Evolutionary conservation across 2,329 filamentous ascomycete genomes (phyloP).

Genomic region (Colletotrichum euphorbiae): DNA sequence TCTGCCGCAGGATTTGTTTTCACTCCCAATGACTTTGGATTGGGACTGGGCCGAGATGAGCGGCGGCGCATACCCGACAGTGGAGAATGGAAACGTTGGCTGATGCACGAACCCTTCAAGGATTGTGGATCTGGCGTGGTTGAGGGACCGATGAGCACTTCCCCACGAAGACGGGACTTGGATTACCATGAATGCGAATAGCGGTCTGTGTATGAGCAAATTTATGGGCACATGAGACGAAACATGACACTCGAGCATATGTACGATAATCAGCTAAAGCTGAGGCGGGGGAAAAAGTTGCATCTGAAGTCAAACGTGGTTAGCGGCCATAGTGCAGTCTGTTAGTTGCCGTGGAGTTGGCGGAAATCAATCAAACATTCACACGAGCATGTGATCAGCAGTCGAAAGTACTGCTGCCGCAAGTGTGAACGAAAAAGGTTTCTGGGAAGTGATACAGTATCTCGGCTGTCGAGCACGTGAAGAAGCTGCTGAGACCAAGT

Average conservation of each 20-base stretch:
- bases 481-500: too few relatives aligned
- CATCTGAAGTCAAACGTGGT: constrained; percentile 3
- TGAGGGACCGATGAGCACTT: not conserved
- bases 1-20: constrained; percentile 92
- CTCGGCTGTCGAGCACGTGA: too few relatives aligned
- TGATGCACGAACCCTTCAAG: constrained; percentile 1
- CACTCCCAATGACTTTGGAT: constrained; percentile 95
- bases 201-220: constrained; percentile 23
- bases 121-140: not conserved
- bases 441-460: too few relatives aligned
- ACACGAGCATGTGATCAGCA: not conserved
- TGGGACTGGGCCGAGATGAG: constrained; percentile 83
- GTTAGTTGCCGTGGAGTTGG: constrained; percentile 20
- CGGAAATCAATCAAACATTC: not conserved
- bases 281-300: constrained; percentile 14
- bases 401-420: too few relatives aligned
- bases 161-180: constrained; percentile 29
- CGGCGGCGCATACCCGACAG: constrained; percentile 71
- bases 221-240: constrained; percentile 32
- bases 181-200: not conserved
- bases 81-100: constrained; percentile 70
- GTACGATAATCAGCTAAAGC: constrained; percentile 30
- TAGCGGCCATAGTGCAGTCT: not conserved
- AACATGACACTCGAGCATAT: constrained; percentile 29
- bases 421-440: too few relatives aligned